These are phyloP conservation scores for Macrolepiota dolichaula DNA, from an alignment of 768 basidiomycete genomes.

Conservation along the genomic window DNA sequence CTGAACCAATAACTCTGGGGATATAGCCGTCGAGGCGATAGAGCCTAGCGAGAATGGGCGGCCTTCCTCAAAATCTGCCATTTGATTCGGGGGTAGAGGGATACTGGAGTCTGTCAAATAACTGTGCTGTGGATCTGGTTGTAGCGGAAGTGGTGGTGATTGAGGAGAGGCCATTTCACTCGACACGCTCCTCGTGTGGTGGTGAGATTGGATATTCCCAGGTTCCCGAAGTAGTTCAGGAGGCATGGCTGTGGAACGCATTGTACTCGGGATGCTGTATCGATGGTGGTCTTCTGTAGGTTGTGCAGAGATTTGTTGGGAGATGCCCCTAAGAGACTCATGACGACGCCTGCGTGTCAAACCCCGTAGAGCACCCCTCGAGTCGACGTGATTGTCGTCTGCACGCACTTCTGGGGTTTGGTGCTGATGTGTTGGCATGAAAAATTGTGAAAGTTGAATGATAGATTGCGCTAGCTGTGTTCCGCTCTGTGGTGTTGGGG, in stretches of 20 bases:
- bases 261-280: neutral
- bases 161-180: neutral
- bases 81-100: neutral
- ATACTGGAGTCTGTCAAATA: neutral
- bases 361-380: neutral
- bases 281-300: neutral
- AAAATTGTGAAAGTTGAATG: neutral
- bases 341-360: neutral
- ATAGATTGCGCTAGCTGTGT: neutral
- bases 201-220: neutral
- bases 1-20: neutral
- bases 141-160: neutral
- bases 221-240: neutral
- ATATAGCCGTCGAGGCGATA: neutral
- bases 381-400: neutral
- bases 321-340: neutral
- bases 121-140: neutral
- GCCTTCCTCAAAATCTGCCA: neutral
- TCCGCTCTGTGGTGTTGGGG: neutral
- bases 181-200: neutral
- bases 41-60: conserved; percentile 1
- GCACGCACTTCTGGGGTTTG: neutral
- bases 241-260: neutral
- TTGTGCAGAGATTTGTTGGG: neutral
- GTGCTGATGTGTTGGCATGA: neutral